These are phyloP conservation scores for Morella rubra DNA, from an alignment of 306 rosid species.

Conservation along the genomic window DNA sequence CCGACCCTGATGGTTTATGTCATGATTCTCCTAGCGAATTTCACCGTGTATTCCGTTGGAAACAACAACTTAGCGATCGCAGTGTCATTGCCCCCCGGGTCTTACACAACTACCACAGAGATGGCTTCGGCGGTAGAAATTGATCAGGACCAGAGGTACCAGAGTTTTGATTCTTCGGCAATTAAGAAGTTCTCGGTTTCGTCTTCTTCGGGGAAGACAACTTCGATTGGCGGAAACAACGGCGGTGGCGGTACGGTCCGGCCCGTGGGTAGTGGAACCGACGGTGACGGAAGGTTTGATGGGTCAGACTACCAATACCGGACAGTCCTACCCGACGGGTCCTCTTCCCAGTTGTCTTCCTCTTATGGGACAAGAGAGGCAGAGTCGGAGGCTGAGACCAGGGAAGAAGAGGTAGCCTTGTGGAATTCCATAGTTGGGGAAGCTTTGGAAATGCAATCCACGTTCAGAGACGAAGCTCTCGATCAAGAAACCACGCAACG, in stretches of 20 bases:
- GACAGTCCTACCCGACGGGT: slow-evolving; percentile 41
- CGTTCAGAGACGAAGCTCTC: slow-evolving; percentile 25
- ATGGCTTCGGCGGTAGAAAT: slow-evolving; percentile 18
- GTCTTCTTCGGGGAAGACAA: slow-evolving; percentile 49
- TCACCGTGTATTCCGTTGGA: slow-evolving; percentile 75
- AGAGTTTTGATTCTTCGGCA: slow-evolving; percentile 53
- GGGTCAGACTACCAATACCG: slow-evolving; percentile 33
- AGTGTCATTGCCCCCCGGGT: slow-evolving; percentile 22
- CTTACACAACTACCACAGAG: slow-evolving; percentile 19
- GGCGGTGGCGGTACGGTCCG: slow-evolving; percentile 74
- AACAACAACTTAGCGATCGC: slow-evolving; percentile 68
- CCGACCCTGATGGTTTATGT: slow-evolving; percentile 90
- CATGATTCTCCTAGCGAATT: slow-evolving; percentile 85
- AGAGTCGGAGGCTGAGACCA: slow-evolving; percentile 39
- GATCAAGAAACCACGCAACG: slow-evolving; percentile 41
- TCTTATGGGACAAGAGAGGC: slow-evolving; percentile 40
- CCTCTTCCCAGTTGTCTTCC: slow-evolving; percentile 39
- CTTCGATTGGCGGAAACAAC: slow-evolving; percentile 63
- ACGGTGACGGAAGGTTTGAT: slow-evolving; percentile 60
- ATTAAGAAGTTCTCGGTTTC: slow-evolving; percentile 52
- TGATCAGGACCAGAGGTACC: slow-evolving; percentile 17
- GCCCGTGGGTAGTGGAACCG: slow-evolving; percentile 57
- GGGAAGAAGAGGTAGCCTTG: slow-evolving; percentile 39
- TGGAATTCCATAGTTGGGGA: slow-evolving; percentile 74
- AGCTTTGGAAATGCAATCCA: slow-evolving; percentile 46